phyloP scores from a whole-genome alignment of 2,329 filamentous ascomycete genomes.

The Neonectria faginata region DNA sequence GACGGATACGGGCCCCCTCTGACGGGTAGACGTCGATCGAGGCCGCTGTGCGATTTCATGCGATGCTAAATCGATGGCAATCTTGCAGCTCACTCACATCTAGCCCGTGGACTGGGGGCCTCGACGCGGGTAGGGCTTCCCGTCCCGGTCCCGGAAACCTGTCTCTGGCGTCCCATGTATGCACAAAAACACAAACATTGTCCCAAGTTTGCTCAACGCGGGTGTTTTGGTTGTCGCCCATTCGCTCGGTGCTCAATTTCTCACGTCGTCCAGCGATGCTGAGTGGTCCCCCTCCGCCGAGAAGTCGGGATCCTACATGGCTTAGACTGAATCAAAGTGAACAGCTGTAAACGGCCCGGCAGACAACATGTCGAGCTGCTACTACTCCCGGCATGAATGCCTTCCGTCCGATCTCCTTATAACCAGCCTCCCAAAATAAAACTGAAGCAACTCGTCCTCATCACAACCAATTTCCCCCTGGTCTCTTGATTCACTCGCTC shows the following conservation, averaged over 20 bases:
- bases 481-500: background rate
- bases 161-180: constrained; percentile 13
- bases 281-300: background rate
- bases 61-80: background rate
- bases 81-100: background rate
- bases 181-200: constrained; percentile 32
- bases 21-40: background rate
- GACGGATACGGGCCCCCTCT: background rate
- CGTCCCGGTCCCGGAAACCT: constrained; percentile 30
- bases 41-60: background rate
- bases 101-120: constrained; percentile 23
- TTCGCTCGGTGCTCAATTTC: background rate
- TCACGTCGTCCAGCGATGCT: background rate
- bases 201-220: constrained; percentile 25
- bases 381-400: background rate
- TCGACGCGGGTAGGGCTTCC: constrained; percentile 33
- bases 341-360: constrained; percentile 14
- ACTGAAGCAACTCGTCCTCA: background rate
- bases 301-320: constrained; percentile 31
- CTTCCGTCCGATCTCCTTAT: background rate
- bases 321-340: background rate
- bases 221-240: constrained; percentile 3
- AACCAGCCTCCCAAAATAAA: background rate
- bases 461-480: background rate
- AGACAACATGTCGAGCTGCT: background rate